phyloP scores from a whole-genome alignment of 108 stramenopile species.

The Chaetoceros tenuissimus region DNA sequence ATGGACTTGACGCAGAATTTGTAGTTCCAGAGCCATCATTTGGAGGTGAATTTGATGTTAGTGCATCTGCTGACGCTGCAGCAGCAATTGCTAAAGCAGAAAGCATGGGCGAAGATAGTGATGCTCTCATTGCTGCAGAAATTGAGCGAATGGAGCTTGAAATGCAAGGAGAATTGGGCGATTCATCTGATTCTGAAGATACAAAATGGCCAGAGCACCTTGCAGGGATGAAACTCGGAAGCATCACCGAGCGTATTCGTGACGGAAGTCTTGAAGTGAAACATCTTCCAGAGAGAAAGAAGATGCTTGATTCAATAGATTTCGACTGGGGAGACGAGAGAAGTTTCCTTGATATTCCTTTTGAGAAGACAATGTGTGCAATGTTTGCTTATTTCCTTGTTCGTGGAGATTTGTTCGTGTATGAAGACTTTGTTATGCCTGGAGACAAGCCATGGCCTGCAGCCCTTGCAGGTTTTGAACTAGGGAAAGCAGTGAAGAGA shows the following conservation, averaged over 20 bases:
- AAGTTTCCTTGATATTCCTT: slow-evolving; percentile 77
- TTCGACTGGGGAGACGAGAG: slow-evolving; percentile 88
- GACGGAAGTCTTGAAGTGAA: slow-evolving; percentile 85
- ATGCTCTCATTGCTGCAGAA: slow-evolving; percentile 27
- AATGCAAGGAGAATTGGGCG: slow-evolving; percentile 5
- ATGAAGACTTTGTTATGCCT: slow-evolving; percentile 78
- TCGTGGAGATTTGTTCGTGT: slow-evolving; percentile 79
- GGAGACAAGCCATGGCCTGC: slow-evolving; percentile 89
- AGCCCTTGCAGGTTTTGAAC: slow-evolving; percentile 70
- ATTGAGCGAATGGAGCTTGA: slow-evolving; percentile 20
- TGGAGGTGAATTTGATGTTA: slow-evolving; percentile 6
- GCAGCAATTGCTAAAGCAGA: slow-evolving; percentile 17
- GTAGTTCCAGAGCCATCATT: slow-evolving; percentile 12
- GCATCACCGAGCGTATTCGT: slow-evolving; percentile 59
- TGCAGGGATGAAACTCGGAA: slow-evolving; percentile 69
- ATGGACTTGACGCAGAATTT: slow-evolving; percentile 25
- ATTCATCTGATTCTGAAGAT: slow-evolving; percentile 10
- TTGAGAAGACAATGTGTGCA: slow-evolving; percentile 84
- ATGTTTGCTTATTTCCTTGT: slow-evolving; percentile 76
- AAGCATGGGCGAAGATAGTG: slow-evolving; percentile 7
- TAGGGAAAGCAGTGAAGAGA: slow-evolving; percentile 70
- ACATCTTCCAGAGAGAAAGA: slow-evolving; percentile 71
- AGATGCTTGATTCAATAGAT: slow-evolving; percentile 64
- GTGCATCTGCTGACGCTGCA: slow-evolving; percentile 9
- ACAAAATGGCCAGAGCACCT: slow-evolving; percentile 76